Evolutionary conservation across 148 eudicot genomes (phyloP), one percentile per base, ranked within the genome.

Genomic region (Nyssa sinensis): DNA sequence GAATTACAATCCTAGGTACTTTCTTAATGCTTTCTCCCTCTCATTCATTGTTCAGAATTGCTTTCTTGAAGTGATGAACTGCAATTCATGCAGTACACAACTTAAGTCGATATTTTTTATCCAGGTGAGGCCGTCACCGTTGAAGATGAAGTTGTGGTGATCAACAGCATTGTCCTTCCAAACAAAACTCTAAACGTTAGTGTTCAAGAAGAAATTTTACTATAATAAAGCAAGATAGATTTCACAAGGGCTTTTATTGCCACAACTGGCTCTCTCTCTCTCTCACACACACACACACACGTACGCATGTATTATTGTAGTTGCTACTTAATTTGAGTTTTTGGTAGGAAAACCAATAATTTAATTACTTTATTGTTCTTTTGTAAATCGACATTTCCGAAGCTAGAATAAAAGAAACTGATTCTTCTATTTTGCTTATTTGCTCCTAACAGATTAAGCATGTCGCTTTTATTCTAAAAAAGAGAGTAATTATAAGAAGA

Each of bases 181-280:
- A 85, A 87, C 87, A 89, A 89, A 85, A 92, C 94, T 28, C 90
- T 92, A n/a, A 92, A 92, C 53, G 78, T 89, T 21, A 89, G 97
- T 72, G 92, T 92, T 67, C 97, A 88, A 72, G 90, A 92, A 25
- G 97, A 89, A 71, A 89, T 91, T 13, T 82, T 91, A 62, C 73
- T 91, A 62, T 91, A 81, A 76, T 28, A 69, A 62, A 64, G 30
- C 59, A 64, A 10, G 57, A n/a, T 1, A 71, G 34, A 7, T 57
- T 27, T n/a, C 8, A 44, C 32, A 35, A 59, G 27, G 35, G 37
- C 25, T 16, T 23, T 19, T 34, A 37, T 28, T 8, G n/a, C 39
- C 57, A 21, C 41, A 35, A 30, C 39, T 17, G 30, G 41, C 70
- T 23, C 34, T 28, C 51, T n/a, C 72, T 16, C 10, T 30, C 49